Evolutionary conservation across 768 basidiomycete genomes (phyloP).

Genomic region (Boletus bicolor): DNA sequence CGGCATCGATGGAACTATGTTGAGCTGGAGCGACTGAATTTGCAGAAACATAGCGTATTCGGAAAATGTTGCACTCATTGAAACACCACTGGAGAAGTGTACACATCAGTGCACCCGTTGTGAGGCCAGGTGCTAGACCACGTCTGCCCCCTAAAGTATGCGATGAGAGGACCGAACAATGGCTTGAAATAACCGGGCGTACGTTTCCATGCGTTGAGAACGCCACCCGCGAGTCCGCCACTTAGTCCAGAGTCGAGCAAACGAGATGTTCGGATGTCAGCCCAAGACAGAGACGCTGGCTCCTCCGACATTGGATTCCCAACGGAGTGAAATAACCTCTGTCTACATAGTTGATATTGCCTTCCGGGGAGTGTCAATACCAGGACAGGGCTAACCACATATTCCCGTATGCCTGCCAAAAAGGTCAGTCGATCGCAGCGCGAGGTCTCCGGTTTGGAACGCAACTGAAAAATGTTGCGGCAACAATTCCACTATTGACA

Average conservation of each 20-base stretch:
- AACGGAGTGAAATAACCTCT: constrained; percentile 25
- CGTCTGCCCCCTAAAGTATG: constrained; percentile 52
- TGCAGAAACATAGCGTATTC: constrained; percentile 55
- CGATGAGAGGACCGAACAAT: constrained; percentile 3
- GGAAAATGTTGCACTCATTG: constrained; percentile 63
- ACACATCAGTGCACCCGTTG: constrained; percentile 58
- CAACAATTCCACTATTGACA: constrained; percentile 68
- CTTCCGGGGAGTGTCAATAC: constrained; percentile 41
- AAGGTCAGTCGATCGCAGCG: background rate
- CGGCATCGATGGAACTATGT: background rate
- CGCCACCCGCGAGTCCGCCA: constrained; percentile 64
- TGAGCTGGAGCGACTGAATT: constrained; percentile 4
- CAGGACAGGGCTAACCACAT: constrained; percentile 63
- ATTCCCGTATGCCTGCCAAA: constrained; percentile 68
- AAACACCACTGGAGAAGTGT: constrained; percentile 61
- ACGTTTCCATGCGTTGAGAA: constrained; percentile 61
- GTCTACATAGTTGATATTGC: constrained; percentile 45
- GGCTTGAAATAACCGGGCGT: constrained; percentile 4
- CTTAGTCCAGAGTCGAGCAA: constrained; percentile 72
- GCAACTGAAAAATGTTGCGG: constrained; percentile 79
- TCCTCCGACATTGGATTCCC: constrained; percentile 15
- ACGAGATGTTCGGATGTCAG: constrained; percentile 54
- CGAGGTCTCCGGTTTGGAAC: background rate
- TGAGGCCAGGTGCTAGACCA: constrained; percentile 55
- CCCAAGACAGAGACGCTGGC: constrained; percentile 36